Evolutionary conservation across 768 basidiomycete species (phyloP), one percentile per base, ranked within the genome.

Genomic region (Calocybe gangraenosa): DNA sequence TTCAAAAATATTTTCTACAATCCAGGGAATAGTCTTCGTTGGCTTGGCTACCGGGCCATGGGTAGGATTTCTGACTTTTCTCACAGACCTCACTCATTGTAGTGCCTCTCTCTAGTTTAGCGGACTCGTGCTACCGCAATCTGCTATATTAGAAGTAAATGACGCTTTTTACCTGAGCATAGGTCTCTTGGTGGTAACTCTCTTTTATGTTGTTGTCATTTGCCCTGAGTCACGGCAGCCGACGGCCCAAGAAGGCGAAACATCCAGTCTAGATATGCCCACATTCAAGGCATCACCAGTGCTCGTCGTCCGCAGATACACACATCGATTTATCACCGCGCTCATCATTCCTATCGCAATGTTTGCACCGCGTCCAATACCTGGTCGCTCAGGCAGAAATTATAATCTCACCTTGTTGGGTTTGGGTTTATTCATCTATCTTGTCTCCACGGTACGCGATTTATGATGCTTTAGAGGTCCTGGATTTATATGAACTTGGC

Each of bases 41-140:
- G 92, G 92, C 3, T 71, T 93, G 44, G 81, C 92, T 0, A 55
- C 81, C 1, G 92, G 92, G 0, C 92, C 92, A 20, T 76, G 82
- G 60, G 73, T 93, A 44, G 84, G 34, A 68, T 70, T 25, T 67
- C 18, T 40, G 35, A 34, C 34, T 32, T 30, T 22, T 17, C 3
- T 23, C 22, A 7, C 22, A 17, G 15, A 21, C 8, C n/a, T 30
- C 15, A 23, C n/a, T 39, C 34, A 5, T 8, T 17, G 31, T 15
- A 17, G 17, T 25, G 9, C 33, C 18, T 7, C 40, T 17, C 13
- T 36, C 34, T 48, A 75, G 74, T 56, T 74, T 40, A 67, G 68
- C 25, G 70, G 73, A 47, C 56, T 87, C 28, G 56, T 88, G n/a
- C 66, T 88, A 21, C 71, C 80, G 7, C 55, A 79, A 10, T 74